These are phyloP conservation scores for Phlyctochytrium bullatum DNA, from an alignment of 192 early-diverging fungal genomes.

Conservation along the genomic window DNA sequence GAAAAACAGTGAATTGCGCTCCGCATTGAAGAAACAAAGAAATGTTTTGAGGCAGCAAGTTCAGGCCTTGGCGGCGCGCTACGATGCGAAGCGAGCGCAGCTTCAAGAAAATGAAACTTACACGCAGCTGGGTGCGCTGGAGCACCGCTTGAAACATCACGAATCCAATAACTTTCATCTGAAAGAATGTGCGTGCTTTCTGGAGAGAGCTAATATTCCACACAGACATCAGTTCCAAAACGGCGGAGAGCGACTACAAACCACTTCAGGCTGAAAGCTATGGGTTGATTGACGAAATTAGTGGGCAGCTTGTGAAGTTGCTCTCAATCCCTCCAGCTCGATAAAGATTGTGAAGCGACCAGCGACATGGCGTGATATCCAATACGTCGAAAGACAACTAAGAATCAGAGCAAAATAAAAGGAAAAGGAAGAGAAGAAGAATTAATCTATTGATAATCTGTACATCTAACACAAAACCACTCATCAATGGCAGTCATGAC, in stretches of 20 bases:
- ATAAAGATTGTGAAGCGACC: too few relatives aligned
- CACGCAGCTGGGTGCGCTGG: slow-evolving; percentile 46
- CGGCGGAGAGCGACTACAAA: slow-evolving; percentile 58
- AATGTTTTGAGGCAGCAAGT: slow-evolving; percentile 35
- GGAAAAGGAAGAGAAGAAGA: not conserved
- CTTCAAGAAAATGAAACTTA: slow-evolving; percentile 60
- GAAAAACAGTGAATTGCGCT: slow-evolving; percentile 42
- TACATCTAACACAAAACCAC: slow-evolving; percentile 35
- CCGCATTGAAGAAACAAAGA: slow-evolving; percentile 30
- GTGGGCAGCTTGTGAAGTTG: slow-evolving; percentile 43
- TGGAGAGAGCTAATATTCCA: slow-evolving; percentile 13
- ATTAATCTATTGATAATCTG: not conserved
- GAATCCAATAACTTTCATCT: slow-evolving; percentile 53
- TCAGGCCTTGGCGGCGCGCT: slow-evolving; percentile 25
- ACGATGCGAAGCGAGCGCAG: slow-evolving; percentile 49
- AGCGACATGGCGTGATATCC: too few relatives aligned
- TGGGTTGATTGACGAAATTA: slow-evolving; percentile 48
- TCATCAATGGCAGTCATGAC: slow-evolving; percentile 23
- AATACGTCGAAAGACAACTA: too few relatives aligned
- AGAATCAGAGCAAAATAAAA: too few relatives aligned
- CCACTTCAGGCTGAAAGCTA: slow-evolving; percentile 39
- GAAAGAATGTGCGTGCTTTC: slow-evolving; percentile 48
- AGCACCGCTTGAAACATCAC: slow-evolving; percentile 47
- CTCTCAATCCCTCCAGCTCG: slow-evolving; percentile 43
- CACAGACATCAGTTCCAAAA: slow-evolving; percentile 50